Evolutionary conservation across 306 rosid genomes (phyloP), one percentile per base, ranked within the genome.

Genomic region (Prunus padus): DNA sequence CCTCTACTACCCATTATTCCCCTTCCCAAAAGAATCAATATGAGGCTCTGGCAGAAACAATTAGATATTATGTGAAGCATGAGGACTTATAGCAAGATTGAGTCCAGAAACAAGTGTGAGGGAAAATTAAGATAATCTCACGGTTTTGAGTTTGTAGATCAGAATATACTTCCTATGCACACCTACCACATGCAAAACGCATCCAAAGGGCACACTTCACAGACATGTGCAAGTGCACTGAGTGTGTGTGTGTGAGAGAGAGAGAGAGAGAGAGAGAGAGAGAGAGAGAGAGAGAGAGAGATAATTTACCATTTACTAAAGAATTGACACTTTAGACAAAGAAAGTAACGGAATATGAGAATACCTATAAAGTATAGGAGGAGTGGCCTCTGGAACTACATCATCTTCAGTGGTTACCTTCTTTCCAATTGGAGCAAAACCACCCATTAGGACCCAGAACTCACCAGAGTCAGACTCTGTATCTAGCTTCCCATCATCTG

Each of bases 401-500:
- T 96, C 99, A 83, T 96, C 99, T 77, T 96, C 99, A 44, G 79
- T 47, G 31, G 83, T 73, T 51, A 96, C 89, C 86, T 92, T 96
- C 90, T 96, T 96, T 73, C 92, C 97, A 79, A 96, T 96, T 51
- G 99, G 99, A 75, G 99, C 99, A 82, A 96, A 96, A 69, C 99
- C 99, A 79, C 99, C 99, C 70, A 96, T 88, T 81, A 96, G 97
- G 81, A 96, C 98, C 99, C 99, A 96, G 78, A 96, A 96, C 77
- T 96, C 99, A 77, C 99, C 99, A 0, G 99, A 96, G 83, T 96
- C 99, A 2, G 99, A 96, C 85, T 96, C 99, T 1, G 99, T 96
- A 74, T 96, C 99, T 75, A 96, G 82, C 88, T 96, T 96, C 70
- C 99, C 99, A 88, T 96, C 99, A 84, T 96, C 99, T 96, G 83